Evolutionary conservation across 805 yeast species (phyloP).

Genomic region (Henningerozyma blattae): DNA sequence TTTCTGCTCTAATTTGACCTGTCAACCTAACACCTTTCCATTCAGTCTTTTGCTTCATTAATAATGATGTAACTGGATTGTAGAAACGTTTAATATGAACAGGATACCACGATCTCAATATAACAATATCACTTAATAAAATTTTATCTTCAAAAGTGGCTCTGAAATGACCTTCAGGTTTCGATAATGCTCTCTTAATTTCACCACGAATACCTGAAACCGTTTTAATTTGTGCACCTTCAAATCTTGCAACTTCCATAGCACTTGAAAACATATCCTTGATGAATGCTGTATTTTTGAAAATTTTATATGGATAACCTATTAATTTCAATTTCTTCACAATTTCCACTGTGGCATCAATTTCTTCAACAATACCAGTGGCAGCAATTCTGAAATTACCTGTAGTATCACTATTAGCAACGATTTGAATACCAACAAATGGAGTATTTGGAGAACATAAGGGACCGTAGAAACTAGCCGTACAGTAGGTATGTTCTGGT

Average conservation of each 20-base stretch:
- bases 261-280: constrained; percentile 92
- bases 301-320: constrained; percentile 88
- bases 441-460: constrained; percentile 95
- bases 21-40: constrained; percentile 97
- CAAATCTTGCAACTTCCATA: constrained; percentile 92
- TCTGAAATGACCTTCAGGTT: constrained; percentile 91
- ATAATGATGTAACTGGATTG: constrained; percentile 89
- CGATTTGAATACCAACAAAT: constrained; percentile 87
- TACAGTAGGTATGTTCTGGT: constrained; percentile 95
- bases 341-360: constrained; percentile 78
- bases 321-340: constrained; percentile 92
- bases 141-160: constrained; percentile 96
- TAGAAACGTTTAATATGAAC: constrained; percentile 82
- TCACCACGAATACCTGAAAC: constrained; percentile 98
- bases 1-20: constrained; percentile 80
- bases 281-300: constrained; percentile 92
- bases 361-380: constrained; percentile 91
- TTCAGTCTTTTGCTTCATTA: constrained; percentile 61
- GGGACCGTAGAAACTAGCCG: constrained; percentile 94
- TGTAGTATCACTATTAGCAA: constrained; percentile 72
- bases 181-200: constrained; percentile 84
- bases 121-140: constrained; percentile 77
- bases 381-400: constrained; percentile 93
- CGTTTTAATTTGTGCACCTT: constrained; percentile 93
- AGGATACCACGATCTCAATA: constrained; percentile 95